Base-by-base conservation (phyloP, 306 rosid genomes). In the Trichosanthes truncata region DNA sequence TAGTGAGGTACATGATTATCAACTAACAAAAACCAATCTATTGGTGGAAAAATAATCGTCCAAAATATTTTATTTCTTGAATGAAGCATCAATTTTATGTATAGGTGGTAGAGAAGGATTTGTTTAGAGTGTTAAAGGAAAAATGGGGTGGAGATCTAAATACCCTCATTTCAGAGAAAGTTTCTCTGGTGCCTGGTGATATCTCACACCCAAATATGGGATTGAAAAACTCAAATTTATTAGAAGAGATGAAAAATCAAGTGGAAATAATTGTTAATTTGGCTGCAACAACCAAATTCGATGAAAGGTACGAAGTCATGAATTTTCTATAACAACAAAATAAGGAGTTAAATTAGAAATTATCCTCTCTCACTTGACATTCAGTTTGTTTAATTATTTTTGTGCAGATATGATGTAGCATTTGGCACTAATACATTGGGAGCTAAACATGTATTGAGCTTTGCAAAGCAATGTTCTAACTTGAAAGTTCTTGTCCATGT, bases 281-380 rank as follows among this genome's bases (percentile, higher is more conserved):
- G 7, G 98, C 97, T 67, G 97, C 97, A 45, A 89, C 92, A 0
- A 93, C 98, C 20, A 89, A 89, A 23, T 91, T 93, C 26, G 85
- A 91, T 78, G 96, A 91, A 84, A 91, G 98, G 98, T 90, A 80
- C 7, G 3, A 20, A n/a, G n/a, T n/a, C n/a, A n/a, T n/a, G n/a
- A n/a, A n/a, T n/a, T n/a, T n/a, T n/a, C n/a, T n/a, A 29, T 29
- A 29, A 29, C 31, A 31, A 12, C 4, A 21, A 31, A 61, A 61
- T 9, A 59, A 59, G 1, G 6, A 3, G 55, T 49, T 49, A 49
- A 49, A 14, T n/a, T n/a, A n/a, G 5, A 49, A 49, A 49, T 36
- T 36, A 29, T 0, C 52, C 17, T 48, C 52, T 7, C 52, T 1
- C 51, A 5, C 5, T 55, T 20, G 11, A 1, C 61, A 8, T 17